phyloP scores from a whole-genome alignment of 2,329 filamentous ascomycete species.

The Monilinia laxa region DNA sequence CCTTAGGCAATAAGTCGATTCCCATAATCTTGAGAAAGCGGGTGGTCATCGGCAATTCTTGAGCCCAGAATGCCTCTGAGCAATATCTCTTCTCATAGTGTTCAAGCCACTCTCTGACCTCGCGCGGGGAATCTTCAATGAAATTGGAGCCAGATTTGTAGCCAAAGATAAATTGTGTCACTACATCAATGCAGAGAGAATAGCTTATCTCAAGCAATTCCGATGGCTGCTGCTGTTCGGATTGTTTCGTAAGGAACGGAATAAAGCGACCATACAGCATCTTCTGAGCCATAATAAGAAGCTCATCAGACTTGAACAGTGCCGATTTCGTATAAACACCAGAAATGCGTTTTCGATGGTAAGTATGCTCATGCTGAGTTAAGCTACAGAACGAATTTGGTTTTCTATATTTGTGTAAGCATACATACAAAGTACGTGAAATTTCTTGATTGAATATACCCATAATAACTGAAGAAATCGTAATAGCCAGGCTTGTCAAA shows the following conservation, averaged over 20 bases:
- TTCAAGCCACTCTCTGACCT: background rate
- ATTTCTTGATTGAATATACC: background rate
- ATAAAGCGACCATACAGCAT: background rate
- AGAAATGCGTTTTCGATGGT: constrained; percentile 1
- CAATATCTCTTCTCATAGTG: background rate
- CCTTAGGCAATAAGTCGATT: background rate
- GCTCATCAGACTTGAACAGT: constrained; percentile 1
- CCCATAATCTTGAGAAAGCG: background rate
- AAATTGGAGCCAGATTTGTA: constrained; percentile 68
- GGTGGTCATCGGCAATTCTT: background rate
- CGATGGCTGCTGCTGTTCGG: background rate
- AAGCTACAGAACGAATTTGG: background rate
- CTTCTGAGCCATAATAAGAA: background rate
- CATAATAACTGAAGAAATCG: background rate
- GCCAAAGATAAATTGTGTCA: background rate
- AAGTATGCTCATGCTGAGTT: background rate
- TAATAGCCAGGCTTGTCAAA: constrained; percentile 4
- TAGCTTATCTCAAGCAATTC: background rate
- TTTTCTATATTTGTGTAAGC: background rate
- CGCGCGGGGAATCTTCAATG: background rate
- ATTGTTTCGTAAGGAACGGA: background rate
- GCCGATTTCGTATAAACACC: constrained; percentile 3
- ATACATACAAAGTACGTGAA: background rate
- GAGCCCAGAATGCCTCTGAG: background rate
- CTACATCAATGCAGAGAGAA: background rate